Evolutionary conservation across 2,329 filamentous ascomycete genomes (phyloP), one percentile per base, ranked within the genome.

Genomic region (Aspergillus pseudotamarii): DNA sequence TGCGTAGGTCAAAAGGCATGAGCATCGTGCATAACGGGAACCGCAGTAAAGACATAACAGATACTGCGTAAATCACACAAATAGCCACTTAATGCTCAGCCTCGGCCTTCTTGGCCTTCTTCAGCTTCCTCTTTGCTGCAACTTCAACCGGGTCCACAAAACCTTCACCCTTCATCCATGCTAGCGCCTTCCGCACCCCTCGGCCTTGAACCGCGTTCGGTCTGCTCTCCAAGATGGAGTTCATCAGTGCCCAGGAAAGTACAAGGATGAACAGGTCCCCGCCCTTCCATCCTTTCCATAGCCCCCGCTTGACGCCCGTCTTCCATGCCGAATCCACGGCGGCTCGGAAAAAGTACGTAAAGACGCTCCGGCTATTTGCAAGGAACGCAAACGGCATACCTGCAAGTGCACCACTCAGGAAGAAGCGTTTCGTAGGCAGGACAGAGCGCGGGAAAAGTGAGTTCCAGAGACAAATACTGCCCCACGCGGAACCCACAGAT

Each of bases 251-350:
- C 79, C 97, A 83, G 55, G 92, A 91, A 21, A 88, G 78, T 19
- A 94, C 90, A 73, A 98, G 94, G 4, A 98, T 81, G 81, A 90
- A 86, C 6, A 97, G 87, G 78, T 98, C 94, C 0, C 93, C 93
- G 43, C 92, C 91, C 71, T 85, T 87, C 75, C 95, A 85, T 12
- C 92, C 92, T 67, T 86, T 88, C 93, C 94, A 97, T 88, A 93
- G 93, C 1, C 92, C 86, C 38, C 90, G 84, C 87, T 98, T 98
- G 60, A 91, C 87, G n/a, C 94, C 93, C 0, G 96, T 92, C 82
- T 96, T 96, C 92, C 93, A 98, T 53, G 93, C 78, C 43, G 88
- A 92, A 75, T 96, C 91, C 34, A 97, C 83, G 64, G 90, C 93
- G n/a, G 89, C 81, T 2, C 94, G 85, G 34, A 91, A 88, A 67